Evolutionary conservation across 1,284 basidiomycete species (phyloP).

Genomic region (Ceratobasidium theobromae): DNA sequence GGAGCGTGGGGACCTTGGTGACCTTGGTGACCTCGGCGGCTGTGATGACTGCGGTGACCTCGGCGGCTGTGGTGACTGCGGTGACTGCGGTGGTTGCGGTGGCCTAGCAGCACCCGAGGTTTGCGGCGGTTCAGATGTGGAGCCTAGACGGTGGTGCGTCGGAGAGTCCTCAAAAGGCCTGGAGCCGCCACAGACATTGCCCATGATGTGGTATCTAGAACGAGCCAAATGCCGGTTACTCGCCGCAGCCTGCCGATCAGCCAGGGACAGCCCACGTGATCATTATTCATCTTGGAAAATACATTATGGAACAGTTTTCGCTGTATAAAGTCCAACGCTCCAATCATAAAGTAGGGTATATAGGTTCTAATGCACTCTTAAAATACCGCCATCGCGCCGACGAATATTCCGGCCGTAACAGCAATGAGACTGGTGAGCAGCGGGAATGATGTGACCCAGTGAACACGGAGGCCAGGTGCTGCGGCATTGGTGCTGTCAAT

Average conservation of each 20-base stretch:
- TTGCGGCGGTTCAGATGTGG: neutral
- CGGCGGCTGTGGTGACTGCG: too few species aligned
- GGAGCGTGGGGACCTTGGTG: neutral
- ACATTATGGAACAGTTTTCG: neutral
- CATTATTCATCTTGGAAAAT: neutral
- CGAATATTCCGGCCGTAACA: constrained; percentile 1
- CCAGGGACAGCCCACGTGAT: neutral
- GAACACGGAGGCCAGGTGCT: neutral
- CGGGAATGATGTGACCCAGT: neutral
- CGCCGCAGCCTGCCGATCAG: neutral
- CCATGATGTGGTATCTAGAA: constrained; percentile 3
- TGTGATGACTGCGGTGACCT: too few species aligned
- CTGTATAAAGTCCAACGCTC: neutral
- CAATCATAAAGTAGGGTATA: neutral
- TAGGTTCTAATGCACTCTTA: neutral
- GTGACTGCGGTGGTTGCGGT: neutral
- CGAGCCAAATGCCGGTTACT: neutral
- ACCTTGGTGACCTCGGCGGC: neutral
- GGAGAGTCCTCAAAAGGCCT: constrained; percentile 4
- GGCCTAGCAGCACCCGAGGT: neutral
- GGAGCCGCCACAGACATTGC: constrained; percentile 17
- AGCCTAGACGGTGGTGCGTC: constrained; percentile 15
- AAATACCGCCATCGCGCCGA: neutral
- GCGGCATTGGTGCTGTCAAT: constrained; percentile 6
- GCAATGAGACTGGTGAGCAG: constrained; percentile 6